Percentiles rank a stretch among this genome's conserved stretches.
These are phyloP conservation scores for Tricholoma furcatifolium DNA, from an alignment of 768 basidiomycete species.

Conservation along the genomic window DNA sequence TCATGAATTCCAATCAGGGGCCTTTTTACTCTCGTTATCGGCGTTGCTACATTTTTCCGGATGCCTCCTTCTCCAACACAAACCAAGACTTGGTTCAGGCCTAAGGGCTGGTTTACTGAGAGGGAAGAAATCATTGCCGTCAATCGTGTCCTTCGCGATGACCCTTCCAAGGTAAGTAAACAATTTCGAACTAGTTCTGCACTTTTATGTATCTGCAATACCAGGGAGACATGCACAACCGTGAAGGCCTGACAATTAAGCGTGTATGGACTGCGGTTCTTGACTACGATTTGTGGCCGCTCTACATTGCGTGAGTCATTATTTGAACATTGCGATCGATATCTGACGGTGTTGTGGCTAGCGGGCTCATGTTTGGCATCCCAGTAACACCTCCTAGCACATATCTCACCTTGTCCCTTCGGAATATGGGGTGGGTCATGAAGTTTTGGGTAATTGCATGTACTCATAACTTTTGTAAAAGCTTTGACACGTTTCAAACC, in stretches of 20 bases:
- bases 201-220: not conserved
- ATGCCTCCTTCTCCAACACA: constrained; percentile 64
- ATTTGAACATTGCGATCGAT: not conserved
- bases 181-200: too few species aligned
- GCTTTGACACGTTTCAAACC: constrained; percentile 58
- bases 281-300: constrained; percentile 67
- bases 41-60: constrained; percentile 52
- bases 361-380: constrained; percentile 54
- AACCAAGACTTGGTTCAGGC: constrained; percentile 55
- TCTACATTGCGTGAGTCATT: constrained; percentile 50
- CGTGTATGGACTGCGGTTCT: constrained; percentile 52
- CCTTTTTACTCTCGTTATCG: constrained; percentile 50
- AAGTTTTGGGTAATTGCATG: too few species aligned
- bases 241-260: constrained; percentile 51
- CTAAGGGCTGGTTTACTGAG: constrained; percentile 64
- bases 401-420: constrained; percentile 60
- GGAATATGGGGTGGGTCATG: constrained; percentile 43
- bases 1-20: constrained; percentile 26
- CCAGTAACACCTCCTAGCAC: constrained; percentile 44
- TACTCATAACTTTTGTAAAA: constrained; percentile 14
- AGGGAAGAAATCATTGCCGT: constrained; percentile 62
- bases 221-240: constrained; percentile 69
- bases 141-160: constrained; percentile 59
- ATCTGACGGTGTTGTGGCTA: constrained; percentile 15
- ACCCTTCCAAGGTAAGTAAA: constrained; percentile 49